Conservation (phyloP, 1,284 basidiomycete genomes). For the Kwoniella shivajii region DNA sequence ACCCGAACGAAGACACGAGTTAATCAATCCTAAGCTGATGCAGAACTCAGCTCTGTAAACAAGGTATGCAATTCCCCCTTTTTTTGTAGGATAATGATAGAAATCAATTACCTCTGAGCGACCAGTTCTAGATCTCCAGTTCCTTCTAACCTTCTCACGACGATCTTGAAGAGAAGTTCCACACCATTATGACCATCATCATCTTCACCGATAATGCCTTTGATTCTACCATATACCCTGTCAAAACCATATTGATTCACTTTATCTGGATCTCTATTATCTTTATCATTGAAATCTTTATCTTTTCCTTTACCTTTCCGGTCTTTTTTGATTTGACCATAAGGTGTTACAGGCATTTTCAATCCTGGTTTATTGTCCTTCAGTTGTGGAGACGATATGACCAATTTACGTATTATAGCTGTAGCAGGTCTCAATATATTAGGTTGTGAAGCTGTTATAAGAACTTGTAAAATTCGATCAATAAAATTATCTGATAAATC, state of each 20-base stretch:
- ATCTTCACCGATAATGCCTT: slow-evolving; percentile 58
- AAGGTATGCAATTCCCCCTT: background rate
- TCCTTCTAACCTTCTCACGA: slow-evolving; percentile 75
- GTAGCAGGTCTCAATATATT: slow-evolving; percentile 97
- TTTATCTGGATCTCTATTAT: slow-evolving; percentile 13
- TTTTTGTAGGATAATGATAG: background rate
- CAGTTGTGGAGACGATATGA: slow-evolving; percentile 38
- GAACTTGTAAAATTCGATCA: slow-evolving; percentile 68
- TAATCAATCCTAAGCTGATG: slow-evolving; percentile 80
- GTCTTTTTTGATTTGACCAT: slow-evolving; percentile 19
- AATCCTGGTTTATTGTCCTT: slow-evolving; percentile 13
- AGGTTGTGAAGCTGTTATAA: slow-evolving; percentile 72
- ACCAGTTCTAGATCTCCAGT: slow-evolving; percentile 78
- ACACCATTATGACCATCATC: slow-evolving; percentile 13
- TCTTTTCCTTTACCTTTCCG: slow-evolving; percentile 32
- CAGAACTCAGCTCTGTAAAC: slow-evolving; percentile 1
- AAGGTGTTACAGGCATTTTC: slow-evolving; percentile 13
- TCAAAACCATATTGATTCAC: slow-evolving; percentile 71
- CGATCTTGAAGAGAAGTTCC: slow-evolving; percentile 50
- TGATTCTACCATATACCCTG: slow-evolving; percentile 78
- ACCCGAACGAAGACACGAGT: slow-evolving; percentile 60
- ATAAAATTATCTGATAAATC: slow-evolving; percentile 39
- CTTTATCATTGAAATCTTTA: slow-evolving; percentile 13
- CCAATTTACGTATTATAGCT: slow-evolving; percentile 48
- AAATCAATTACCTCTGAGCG: slow-evolving; percentile 67